Evolutionary conservation across 164 flowering plant genomes (phyloP), one percentile per base, ranked within the genome.

Genomic region (Aristolochia californica): DNA sequence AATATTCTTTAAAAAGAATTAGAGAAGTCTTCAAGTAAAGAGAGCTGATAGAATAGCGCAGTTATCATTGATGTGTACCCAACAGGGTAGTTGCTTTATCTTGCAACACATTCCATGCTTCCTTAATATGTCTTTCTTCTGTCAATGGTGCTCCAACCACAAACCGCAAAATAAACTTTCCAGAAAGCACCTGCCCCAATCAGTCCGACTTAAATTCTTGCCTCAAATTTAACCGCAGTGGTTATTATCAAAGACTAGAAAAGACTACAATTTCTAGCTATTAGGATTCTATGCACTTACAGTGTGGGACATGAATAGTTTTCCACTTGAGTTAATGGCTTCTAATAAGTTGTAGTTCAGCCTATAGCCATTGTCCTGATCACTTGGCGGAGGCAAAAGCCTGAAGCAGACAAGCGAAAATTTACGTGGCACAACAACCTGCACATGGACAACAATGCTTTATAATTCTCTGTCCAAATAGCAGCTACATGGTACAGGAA

Each of bases 81-180:
- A 81, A 67, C 55, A 87, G 61, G 23, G 61, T 16, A 8, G 80
- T 66, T 43, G 98, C 84, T 52, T 81, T 61, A 12, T 85, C 91
- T 74, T 87, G 94, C 64, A 93, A 65, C 45, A 80, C 59, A 57
- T 76, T 71, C 97, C 95, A 88, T 56, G 97, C 94, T 24, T 68
- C 77, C 58, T 68, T 72, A 15, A 87, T 67, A 63, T 88, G 98
- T 50, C 78, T 84, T 69, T 79, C 83, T 63, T 88, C 91, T 18
- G 95, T 91, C 66, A 91, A 61, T 52, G 94, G 98, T 25, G 94
- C 90, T 55, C 96, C 96, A 2, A 88, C 84, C 0, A 72, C 91
- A 48, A 85, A 72, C 0, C 97, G 81, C 24, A 90, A 67, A 27
- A 74, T 62, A 66, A 75, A 83, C 49, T 59, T 76, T 16, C 82